Percentiles rank a stretch among this genome's conserved stretches.
Conservation (phyloP, 441 rosid species). For the Iberis amara region DNA sequence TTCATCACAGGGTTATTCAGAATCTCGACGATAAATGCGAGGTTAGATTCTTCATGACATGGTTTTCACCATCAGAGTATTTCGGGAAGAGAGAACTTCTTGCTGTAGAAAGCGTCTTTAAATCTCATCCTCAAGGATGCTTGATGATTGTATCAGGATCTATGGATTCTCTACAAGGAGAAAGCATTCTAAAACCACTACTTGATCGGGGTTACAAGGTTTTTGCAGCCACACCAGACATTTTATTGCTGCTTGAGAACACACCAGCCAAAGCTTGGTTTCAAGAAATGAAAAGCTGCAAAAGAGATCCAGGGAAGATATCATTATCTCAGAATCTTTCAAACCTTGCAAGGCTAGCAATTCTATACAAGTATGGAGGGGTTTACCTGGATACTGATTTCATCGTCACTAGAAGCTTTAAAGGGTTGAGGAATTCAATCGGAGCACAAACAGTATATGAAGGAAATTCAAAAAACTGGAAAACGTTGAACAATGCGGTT, state of each 20-base stretch:
- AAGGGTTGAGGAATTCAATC: slow-evolving; percentile 40
- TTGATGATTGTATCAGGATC: slow-evolving; percentile 51
- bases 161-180: slow-evolving; percentile 44
- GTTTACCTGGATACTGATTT: slow-evolving; percentile 53
- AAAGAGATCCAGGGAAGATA: slow-evolving; percentile 55
- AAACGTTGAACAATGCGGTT: slow-evolving; percentile 56
- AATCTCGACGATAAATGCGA: slow-evolving; percentile 46
- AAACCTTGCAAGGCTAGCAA: slow-evolving; percentile 48
- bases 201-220: slow-evolving; percentile 37
- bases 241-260: slow-evolving; percentile 38
- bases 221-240: slow-evolving; percentile 44
- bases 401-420: slow-evolving; percentile 40
- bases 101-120: slow-evolving; percentile 44
- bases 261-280: slow-evolving; percentile 60
- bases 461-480: slow-evolving; percentile 41
- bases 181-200: slow-evolving; percentile 40
- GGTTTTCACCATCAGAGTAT: slow-evolving; percentile 44
- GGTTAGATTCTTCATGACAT: slow-evolving; percentile 55
- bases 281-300: slow-evolving; percentile 39
- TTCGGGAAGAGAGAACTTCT: slow-evolving; percentile 43
- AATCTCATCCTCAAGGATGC: slow-evolving; percentile 50
- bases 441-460: slow-evolving; percentile 55
- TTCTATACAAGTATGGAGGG: slow-evolving; percentile 59
- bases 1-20: slow-evolving; percentile 42
- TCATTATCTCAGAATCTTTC: slow-evolving; percentile 57